A percentile compares a stretch with the other conserved stretches of the same genome.
Evolutionary conservation across 2,329 filamentous ascomycete genomes (phyloP).

Genomic region (Clonostachys rhizophaga): DNA sequence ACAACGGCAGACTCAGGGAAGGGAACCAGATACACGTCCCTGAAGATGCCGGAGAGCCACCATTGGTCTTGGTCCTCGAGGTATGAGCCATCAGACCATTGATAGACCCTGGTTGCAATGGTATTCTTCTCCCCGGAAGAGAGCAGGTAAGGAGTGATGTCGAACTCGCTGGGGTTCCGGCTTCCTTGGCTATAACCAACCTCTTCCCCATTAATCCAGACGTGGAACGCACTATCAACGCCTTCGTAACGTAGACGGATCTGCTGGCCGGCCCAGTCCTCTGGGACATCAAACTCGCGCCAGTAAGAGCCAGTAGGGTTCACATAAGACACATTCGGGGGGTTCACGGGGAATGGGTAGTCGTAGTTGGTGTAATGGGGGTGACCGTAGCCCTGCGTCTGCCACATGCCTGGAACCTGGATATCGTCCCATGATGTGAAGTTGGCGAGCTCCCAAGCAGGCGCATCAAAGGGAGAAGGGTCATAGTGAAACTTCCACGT

Average conservation of each 20-base stretch:
- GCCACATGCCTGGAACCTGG: constrained; percentile 64
- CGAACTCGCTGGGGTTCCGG: constrained; percentile 66
- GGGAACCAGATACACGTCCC: constrained; percentile 58
- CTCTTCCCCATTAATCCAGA: constrained; percentile 61
- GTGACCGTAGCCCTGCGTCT: constrained; percentile 61
- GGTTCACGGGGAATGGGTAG: constrained; percentile 61
- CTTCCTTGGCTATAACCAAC: constrained; percentile 67
- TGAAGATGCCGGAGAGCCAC: constrained; percentile 64
- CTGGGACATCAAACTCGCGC: constrained; percentile 47
- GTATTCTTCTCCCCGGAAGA: constrained; percentile 38
- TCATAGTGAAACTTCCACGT: constrained; percentile 29
- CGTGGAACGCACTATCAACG: constrained; percentile 66
- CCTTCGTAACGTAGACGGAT: constrained; percentile 65
- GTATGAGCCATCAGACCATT: constrained; percentile 65
- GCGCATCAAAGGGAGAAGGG: constrained; percentile 20
- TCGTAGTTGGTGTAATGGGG: constrained; percentile 68
- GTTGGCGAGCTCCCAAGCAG: constrained; percentile 6
- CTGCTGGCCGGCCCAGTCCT: constrained; percentile 35
- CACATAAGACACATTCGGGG: constrained; percentile 55
- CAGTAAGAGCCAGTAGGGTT: constrained; percentile 64
- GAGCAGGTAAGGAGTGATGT: constrained; percentile 46
- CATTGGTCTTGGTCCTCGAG: constrained; percentile 69
- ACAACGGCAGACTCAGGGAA: constrained; percentile 48
- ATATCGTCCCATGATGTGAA: constrained; percentile 30
- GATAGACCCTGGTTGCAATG: constrained; percentile 62